Base-by-base conservation (phyloP, 257 asterid species). In the Mentha longifolia region DNA sequence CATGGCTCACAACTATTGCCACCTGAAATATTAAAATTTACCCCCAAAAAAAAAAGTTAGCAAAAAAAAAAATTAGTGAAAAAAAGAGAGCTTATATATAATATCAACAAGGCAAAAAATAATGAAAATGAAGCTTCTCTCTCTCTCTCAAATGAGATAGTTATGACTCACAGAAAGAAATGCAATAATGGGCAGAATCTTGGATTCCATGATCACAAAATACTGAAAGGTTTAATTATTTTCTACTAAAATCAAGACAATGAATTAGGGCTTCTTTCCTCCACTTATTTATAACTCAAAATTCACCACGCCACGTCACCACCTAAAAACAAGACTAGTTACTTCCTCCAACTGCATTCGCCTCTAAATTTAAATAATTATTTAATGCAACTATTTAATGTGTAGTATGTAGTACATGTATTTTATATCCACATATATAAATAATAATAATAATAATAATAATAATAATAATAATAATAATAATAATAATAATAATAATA, bases 101-200 rank as follows among this genome's bases (percentile, higher is more conserved):
- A 28, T 28, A 1, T 3, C 31, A 28, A 28, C 31, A 28, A 22
- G 25, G 31, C 2, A 28, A 2, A 47, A 47, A 5, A n/a, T 6
- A 8, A 14, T 7, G 7, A 20, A 19, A 47, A 20, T 1, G n/a
- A n/a, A n/a, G n/a, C n/a, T n/a, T 55, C 37, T 14, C 51, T 6
- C 54, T 47, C 54, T 50, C 57, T 50, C 57, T 17, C 5, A 4
- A 51, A 4, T 5, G 1, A 7, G 3, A n/a, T 52, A 58, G 28
- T 57, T 3, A 46, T 9, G 37, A 87, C 98, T 88, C 65, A 92
- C 98, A 6, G 82, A 84, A 82, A 92, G 86, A 76, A 84, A 72
- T 25, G 88, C 73, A 19, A 86, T 67, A 54, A 82, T 7, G 37
- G 68, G 75, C n/a, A 77, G 83, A 71, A 84, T 67, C 86, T 80